These are phyloP conservation scores for Claviceps lovelessii DNA, from an alignment of 2,329 filamentous ascomycete genomes.

Conservation along the genomic window DNA sequence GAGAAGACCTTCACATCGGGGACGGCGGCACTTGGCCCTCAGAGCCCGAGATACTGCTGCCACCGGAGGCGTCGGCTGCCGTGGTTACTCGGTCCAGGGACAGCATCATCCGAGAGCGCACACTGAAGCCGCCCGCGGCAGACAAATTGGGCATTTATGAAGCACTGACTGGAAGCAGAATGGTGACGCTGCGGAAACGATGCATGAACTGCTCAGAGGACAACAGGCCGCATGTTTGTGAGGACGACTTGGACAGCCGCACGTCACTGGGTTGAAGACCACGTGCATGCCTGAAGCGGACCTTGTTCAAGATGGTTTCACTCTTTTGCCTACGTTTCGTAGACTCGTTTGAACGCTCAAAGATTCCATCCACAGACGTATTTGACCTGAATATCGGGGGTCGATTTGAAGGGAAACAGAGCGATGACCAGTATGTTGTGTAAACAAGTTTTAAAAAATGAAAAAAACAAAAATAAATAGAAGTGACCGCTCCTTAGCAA, in stretches of 20 bases:
- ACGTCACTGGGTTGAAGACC: neutral
- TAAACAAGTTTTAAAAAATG: no score
- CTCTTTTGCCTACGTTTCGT: no score
- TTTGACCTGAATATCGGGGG: neutral
- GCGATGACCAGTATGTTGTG: no score
- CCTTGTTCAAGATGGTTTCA: no score
- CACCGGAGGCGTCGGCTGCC: neutral
- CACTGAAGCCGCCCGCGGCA: slow-evolving; percentile 7
- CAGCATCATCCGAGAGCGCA: slow-evolving; percentile 9
- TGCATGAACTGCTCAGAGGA: slow-evolving; percentile 19
- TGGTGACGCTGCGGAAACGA: slow-evolving; percentile 4
- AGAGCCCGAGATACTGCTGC: neutral
- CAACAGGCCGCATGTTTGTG: slow-evolving; percentile 17
- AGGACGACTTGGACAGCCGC: slow-evolving; percentile 12
- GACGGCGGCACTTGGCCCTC: slow-evolving; percentile 6
- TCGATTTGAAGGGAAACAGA: no score
- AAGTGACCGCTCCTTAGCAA: neutral
- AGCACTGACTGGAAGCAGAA: slow-evolving; percentile 12
- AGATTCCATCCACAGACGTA: no score
- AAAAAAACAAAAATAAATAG: neutral
- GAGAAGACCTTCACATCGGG: neutral
- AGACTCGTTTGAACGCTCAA: no score
- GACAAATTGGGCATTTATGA: slow-evolving; percentile 13
- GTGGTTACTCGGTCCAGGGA: slow-evolving; percentile 7
- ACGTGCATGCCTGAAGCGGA: no score